Conservation (phyloP, 441 rosid species). For the Jatropha multifida region DNA sequence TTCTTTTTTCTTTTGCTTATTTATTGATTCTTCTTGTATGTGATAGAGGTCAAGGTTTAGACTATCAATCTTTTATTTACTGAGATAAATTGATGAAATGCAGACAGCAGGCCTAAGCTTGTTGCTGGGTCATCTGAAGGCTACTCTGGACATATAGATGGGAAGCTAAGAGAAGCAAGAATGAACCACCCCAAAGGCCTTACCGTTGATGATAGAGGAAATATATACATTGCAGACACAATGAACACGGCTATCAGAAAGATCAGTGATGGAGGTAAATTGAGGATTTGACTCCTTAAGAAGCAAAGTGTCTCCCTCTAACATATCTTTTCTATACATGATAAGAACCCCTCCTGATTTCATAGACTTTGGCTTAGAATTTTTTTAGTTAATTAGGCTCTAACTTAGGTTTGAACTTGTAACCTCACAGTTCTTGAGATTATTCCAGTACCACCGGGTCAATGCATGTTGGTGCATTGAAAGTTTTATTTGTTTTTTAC, state of each 20-base stretch:
- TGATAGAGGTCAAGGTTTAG: slow-evolving; percentile 4
- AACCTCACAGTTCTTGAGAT: no score
- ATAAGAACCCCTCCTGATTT: neutral
- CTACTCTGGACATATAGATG: slow-evolving; percentile 83
- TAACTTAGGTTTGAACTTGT: no score
- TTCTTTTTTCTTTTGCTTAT: neutral
- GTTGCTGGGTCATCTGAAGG: slow-evolving; percentile 87
- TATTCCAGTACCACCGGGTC: no score
- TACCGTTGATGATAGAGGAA: slow-evolving; percentile 77
- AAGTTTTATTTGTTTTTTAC: neutral
- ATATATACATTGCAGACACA: slow-evolving; percentile 87
- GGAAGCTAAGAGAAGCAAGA: slow-evolving; percentile 70
- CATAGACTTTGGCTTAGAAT: neutral
- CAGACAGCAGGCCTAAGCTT: slow-evolving; percentile 86
- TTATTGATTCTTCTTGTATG: neutral
- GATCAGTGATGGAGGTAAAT: slow-evolving; percentile 75
- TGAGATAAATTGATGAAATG: slow-evolving; percentile 29
- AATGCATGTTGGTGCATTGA: neutral
- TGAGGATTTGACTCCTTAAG: neutral
- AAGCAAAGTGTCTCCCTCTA: neutral
- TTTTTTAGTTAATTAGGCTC: no score
- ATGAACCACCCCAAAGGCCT: slow-evolving; percentile 86
- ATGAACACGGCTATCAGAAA: slow-evolving; percentile 92
- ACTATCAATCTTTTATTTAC: slow-evolving; percentile 5
- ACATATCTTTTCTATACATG: neutral